Evolutionary conservation across 1,284 basidiomycete species (phyloP).

Genomic region (Irpex lacteus): DNA sequence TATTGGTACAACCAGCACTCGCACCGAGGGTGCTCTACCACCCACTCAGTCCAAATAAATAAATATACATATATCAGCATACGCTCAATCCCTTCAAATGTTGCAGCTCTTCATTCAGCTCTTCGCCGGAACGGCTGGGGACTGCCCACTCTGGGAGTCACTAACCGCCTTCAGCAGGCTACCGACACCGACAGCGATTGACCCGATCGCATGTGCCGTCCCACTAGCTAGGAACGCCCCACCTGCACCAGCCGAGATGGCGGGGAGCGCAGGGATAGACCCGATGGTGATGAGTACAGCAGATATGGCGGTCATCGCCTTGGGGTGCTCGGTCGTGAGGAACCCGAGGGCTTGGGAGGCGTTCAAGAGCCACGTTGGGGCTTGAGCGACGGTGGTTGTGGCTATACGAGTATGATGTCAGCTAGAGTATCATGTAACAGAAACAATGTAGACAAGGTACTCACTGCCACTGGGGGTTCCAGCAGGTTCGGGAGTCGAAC

Average conservation of each 20-base stretch:
- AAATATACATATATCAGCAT: background rate
- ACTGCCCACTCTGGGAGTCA: slow-evolving; percentile 5
- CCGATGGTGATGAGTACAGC: slow-evolving; percentile 76
- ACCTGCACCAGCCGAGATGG: slow-evolving; percentile 60
- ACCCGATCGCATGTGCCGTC: slow-evolving; percentile 71
- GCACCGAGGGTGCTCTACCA: background rate
- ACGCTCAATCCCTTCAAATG: background rate
- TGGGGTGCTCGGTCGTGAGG: slow-evolving; percentile 70
- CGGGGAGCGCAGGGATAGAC: slow-evolving; percentile 67
- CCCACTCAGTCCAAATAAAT: background rate
- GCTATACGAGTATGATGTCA: slow-evolving; percentile 23
- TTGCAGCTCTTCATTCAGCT: background rate
- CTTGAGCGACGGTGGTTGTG: slow-evolving; percentile 54
- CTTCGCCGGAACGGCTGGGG: background rate
- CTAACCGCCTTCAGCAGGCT: slow-evolving; percentile 33
- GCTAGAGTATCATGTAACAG: background rate
- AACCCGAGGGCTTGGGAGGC: slow-evolving; percentile 71
- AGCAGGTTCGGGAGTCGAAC: slow-evolving; percentile 16
- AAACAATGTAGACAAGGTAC: slow-evolving; percentile 11
- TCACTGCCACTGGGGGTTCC: slow-evolving; percentile 28
- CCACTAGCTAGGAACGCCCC: slow-evolving; percentile 68
- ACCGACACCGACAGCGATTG: slow-evolving; percentile 70
- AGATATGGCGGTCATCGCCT: slow-evolving; percentile 68
- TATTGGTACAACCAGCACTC: too few relatives aligned
- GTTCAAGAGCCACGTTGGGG: slow-evolving; percentile 71